These are phyloP conservation scores for Groenewaldozyma auringiensis DNA, from an alignment of 1,139 yeast species.

Conservation along the genomic window DNA sequence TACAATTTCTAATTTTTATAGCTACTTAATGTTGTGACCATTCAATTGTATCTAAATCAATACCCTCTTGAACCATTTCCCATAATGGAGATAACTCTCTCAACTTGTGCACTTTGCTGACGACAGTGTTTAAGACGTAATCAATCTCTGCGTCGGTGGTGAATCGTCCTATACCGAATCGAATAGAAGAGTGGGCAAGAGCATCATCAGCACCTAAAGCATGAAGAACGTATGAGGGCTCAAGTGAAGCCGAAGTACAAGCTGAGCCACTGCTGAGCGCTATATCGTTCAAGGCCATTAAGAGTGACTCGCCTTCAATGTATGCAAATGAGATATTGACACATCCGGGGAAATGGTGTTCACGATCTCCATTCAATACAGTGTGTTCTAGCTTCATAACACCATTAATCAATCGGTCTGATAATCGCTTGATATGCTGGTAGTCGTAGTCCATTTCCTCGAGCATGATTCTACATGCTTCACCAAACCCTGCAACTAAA, in stretches of 20 bases:
- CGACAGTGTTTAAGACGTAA: slow-evolving; percentile 81
- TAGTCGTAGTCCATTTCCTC: slow-evolving; percentile 70
- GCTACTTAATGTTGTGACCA: slow-evolving; percentile 95
- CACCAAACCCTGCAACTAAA: slow-evolving; percentile 91
- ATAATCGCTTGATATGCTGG: slow-evolving; percentile 59
- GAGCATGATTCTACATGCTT: slow-evolving; percentile 80
- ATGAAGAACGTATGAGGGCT: slow-evolving; percentile 92
- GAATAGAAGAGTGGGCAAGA: slow-evolving; percentile 90
- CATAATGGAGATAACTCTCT: slow-evolving; percentile 92
- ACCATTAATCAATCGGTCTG: slow-evolving; percentile 64
- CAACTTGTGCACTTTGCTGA: slow-evolving; percentile 81
- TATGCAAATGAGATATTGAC: slow-evolving; percentile 95
- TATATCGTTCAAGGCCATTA: slow-evolving; percentile 96
- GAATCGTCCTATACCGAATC: slow-evolving; percentile 96
- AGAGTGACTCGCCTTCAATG: slow-evolving; percentile 93
- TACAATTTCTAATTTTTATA: too few relatives aligned
- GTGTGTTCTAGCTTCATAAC: slow-evolving; percentile 81
- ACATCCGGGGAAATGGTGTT: slow-evolving; percentile 79
- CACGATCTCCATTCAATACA: slow-evolving; percentile 75
- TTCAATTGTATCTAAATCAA: slow-evolving; percentile 85
- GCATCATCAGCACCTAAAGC: slow-evolving; percentile 99
- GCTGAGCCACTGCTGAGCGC: slow-evolving; percentile 98
- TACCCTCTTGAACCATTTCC: slow-evolving; percentile 99
- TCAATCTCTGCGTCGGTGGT: slow-evolving; percentile 95
- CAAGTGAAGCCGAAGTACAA: slow-evolving; percentile 96